Conservation (phyloP, 805 yeast species). For the Candida ortonii region DNA sequence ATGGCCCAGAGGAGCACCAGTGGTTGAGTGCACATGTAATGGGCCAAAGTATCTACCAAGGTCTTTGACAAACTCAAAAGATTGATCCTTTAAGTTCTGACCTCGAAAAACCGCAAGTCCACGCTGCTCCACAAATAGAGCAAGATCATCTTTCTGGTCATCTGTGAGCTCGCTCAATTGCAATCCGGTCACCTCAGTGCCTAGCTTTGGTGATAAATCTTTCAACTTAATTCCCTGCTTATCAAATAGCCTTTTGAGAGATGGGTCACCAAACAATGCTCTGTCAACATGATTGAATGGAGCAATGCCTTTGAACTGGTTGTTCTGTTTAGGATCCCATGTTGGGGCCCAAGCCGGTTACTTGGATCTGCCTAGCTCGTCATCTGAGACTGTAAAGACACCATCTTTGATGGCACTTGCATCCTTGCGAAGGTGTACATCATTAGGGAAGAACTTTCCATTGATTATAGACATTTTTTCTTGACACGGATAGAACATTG, state of each 20-base stretch:
- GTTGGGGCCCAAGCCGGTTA: background rate
- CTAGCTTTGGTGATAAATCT: too few species aligned
- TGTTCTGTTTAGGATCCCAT: background rate
- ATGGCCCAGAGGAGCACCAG: constrained; percentile 56
- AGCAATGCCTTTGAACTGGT: background rate
- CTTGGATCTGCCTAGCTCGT: background rate
- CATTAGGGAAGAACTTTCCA: too few species aligned
- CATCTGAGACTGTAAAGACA: too few species aligned
- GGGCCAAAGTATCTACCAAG: constrained; percentile 66
- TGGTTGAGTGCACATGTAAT: constrained; percentile 54
- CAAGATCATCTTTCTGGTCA: too few species aligned
- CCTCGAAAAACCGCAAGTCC: constrained; percentile 92
- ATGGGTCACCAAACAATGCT: background rate
- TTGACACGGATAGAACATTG: too few species aligned
- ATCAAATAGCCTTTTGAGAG: too few species aligned
- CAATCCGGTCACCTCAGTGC: too few species aligned
- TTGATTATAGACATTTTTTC: too few species aligned
- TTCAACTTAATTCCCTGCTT: background rate
- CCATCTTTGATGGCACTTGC: too few species aligned
- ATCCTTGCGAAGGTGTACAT: too few species aligned
- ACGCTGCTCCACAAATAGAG: constrained; percentile 66
- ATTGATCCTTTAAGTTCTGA: constrained; percentile 80
- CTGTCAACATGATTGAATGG: background rate
- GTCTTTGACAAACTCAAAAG: constrained; percentile 71
- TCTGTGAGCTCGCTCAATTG: too few species aligned